Evolutionary conservation across 805 yeast genomes (phyloP).

Genomic region (Ogataea philodendri): DNA sequence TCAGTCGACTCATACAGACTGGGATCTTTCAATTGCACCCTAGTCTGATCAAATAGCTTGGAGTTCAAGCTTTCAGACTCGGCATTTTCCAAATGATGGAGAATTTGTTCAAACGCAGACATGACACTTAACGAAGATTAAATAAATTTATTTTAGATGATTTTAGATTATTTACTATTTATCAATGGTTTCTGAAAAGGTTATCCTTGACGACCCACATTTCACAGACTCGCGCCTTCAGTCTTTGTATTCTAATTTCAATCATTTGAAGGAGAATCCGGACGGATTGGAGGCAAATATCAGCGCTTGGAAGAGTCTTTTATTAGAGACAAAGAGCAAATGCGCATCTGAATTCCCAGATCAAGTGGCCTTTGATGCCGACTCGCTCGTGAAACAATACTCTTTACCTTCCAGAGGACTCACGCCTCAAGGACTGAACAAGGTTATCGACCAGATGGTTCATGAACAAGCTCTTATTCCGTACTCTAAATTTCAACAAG

Average conservation of each 20-base stretch:
- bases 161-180: slow-evolving; percentile 2
- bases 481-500: slow-evolving; percentile 17
- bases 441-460: slow-evolving; percentile 26
- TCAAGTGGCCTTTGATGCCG: slow-evolving; percentile 24
- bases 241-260: slow-evolving; percentile 50
- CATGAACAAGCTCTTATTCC: slow-evolving; percentile 26
- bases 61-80: slow-evolving; percentile 14
- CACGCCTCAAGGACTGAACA: slow-evolving; percentile 27
- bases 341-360: slow-evolving; percentile 29
- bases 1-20: slow-evolving; percentile 15
- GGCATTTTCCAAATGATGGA: slow-evolving; percentile 7
- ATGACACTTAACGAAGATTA: background rate
- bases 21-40: slow-evolving; percentile 20
- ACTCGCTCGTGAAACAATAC: slow-evolving; percentile 15
- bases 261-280: slow-evolving; percentile 42
- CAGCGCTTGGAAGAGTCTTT: slow-evolving; percentile 42
- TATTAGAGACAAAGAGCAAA: slow-evolving; percentile 28
- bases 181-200: slow-evolving; percentile 8
- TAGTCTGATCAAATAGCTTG: slow-evolving; percentile 19
- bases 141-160: background rate
- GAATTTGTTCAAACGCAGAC: slow-evolving; percentile 2
- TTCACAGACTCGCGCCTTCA: slow-evolving; percentile 41
- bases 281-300: slow-evolving; percentile 53
- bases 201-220: slow-evolving; percentile 26
- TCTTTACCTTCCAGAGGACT: slow-evolving; percentile 16